Base-by-base conservation (phyloP, 163 green algal species). In the Chlamydomonas reinhardtii region DNA sequence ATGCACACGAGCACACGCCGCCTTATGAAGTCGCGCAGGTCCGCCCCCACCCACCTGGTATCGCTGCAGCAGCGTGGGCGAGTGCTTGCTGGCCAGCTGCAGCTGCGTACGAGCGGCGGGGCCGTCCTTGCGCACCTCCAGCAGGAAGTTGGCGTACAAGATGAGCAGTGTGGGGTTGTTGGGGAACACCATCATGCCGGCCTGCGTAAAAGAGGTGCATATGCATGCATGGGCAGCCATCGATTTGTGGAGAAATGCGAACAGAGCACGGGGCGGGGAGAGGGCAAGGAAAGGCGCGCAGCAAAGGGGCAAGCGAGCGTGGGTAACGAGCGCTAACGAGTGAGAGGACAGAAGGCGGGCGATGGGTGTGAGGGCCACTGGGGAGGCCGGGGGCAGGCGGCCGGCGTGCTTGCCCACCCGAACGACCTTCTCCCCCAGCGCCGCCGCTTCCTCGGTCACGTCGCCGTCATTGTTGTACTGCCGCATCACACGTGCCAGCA, bases 41-140 rank as follows among this genome's bases (percentile, higher is more conserved):
- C n/a, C n/a, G n/a, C n/a, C n/a, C n/a, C n/a, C n/a, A 56, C 76
- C 35, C 61, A 78, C 80, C 70, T 87, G 82, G 86, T 90, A 92
- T 19, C 82, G 74, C 29, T 92, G 76, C 31, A 89, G n/a, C 71
- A 91, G 65, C 11, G 39, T 72, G 22, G 89, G 89, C 6, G 29
- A 62, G 59, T 74, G 68, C 82, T 91, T 92, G 59, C 31, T 22
- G 31, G 89, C 85, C 32, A 92, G 72, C 82, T 92, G 89, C 74
- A 92, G 85, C 86, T 92, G 89, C 5, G 89, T 92, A 73, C 89
- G 89, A 11, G 76, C 70, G 15, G 76, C 72, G 34, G 87, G 86
- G 6, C 89, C 86, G 54, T 92, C 89, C 39, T 77, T 75, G 19
- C 65, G 11, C n/a, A 83, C 65, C 64, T 90, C 81, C 25, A 92